Conservation (phyloP, 306 rosid species). For the Quercus suber region DNA sequence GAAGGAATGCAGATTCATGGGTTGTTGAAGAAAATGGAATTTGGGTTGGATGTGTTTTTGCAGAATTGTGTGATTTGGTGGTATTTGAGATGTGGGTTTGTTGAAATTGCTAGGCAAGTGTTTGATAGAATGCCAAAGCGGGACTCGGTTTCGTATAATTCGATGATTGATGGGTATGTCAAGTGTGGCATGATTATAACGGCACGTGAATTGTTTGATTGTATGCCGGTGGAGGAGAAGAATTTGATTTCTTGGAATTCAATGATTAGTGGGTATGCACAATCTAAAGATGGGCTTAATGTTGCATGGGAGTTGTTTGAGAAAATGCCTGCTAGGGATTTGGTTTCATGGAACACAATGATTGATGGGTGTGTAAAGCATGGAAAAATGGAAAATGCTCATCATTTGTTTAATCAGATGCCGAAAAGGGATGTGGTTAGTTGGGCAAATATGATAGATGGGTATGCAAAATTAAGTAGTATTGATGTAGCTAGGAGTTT, state of each 20-base stretch:
- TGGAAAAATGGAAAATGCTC: slow-evolving; percentile 59
- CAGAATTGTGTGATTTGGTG: slow-evolving; percentile 54
- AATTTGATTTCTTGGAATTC: slow-evolving; percentile 82
- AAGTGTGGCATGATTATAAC: slow-evolving; percentile 45
- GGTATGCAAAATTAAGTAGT: slow-evolving; percentile 51
- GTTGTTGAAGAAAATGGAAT: slow-evolving; percentile 49
- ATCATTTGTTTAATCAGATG: slow-evolving; percentile 44
- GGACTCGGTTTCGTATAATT: slow-evolving; percentile 66
- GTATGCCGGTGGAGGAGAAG: slow-evolving; percentile 42
- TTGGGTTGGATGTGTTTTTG: slow-evolving; percentile 53
- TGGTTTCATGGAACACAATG: slow-evolving; percentile 79
- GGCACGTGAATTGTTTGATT: slow-evolving; percentile 57
- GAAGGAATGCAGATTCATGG: slow-evolving; percentile 72
- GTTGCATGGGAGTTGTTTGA: slow-evolving; percentile 60
- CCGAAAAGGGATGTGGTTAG: slow-evolving; percentile 52
- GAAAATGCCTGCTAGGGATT: slow-evolving; percentile 59
- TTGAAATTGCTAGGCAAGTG: slow-evolving; percentile 44
- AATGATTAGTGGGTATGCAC: slow-evolving; percentile 54
- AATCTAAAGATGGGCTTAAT: slow-evolving; percentile 36
- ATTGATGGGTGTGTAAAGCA: slow-evolving; percentile 63
- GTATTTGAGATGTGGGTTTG: slow-evolving; percentile 48
- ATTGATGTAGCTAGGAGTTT: slow-evolving; percentile 47
- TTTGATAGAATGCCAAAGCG: slow-evolving; percentile 55
- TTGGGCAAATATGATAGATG: slow-evolving; percentile 72
- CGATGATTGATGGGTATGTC: slow-evolving; percentile 71